Base-by-base conservation (phyloP, 108 stramenopile species). In the Heterococcus sp. region DNA sequence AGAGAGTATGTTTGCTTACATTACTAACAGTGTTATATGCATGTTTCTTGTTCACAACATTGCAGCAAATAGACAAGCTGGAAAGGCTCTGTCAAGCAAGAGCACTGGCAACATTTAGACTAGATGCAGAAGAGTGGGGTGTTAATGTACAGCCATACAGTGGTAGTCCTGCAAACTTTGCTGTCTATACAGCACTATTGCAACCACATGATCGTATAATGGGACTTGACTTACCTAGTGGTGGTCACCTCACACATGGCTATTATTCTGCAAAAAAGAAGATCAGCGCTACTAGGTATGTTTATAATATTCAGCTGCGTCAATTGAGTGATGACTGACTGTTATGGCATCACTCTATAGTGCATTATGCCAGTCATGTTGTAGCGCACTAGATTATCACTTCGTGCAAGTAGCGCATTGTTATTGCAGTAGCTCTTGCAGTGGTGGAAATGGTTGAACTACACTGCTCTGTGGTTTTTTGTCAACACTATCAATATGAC, bases 61-160 rank as follows among this genome's bases (percentile, higher is more conserved):
- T 21, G 8, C 46, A 58, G 38, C 36, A 84, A 5, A 37, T 83
- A 11, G 96, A 98, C 88, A 89, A 93, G 89, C 95, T 96, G 69
- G 99, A 99, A 87, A 38, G 88, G 37, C 89, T 99, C 0, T 99
- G 99, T 89, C 97, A 97, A 87, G 84, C 93, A 79, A 89, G 99
- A 1, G 99, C 99, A 0, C 80, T 99, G 67, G 93, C 95, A 74
- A 95, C 95, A 0, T 99, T 96, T 84, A 92, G 95, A 39, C 88
- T 97, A 21, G 89, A 96, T 78, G 89, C 94, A 2, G 92, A 92
- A 37, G 88, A 95, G 87, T 99, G 98, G 98, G 98, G 97, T 63
- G 97, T 77, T 14, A 87, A 87, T 76, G 87, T 87, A 4, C 86
- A 87, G 75, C 86, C 86, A 21, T 87, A 87, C 79, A 76, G 75